phyloP scores from a whole-genome alignment of 176 grass and related monocot species.

The Musa acuminata region DNA sequence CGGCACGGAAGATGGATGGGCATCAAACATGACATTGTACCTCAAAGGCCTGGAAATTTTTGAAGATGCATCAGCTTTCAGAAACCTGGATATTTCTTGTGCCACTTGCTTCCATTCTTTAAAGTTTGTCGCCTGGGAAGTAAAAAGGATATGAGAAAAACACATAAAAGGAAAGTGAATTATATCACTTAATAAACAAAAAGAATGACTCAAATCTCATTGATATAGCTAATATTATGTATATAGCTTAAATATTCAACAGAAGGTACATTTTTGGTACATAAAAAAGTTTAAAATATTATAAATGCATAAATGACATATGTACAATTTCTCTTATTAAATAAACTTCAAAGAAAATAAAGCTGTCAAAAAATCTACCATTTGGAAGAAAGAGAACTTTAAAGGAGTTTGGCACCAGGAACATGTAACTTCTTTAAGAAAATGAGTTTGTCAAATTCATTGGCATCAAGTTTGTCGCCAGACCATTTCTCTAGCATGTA shows the following conservation, averaged over 20 bases:
- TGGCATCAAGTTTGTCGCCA: not conserved
- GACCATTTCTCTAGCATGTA: not conserved
- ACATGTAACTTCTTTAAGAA: too few species aligned
- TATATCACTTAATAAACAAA: not conserved
- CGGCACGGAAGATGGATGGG: constrained; percentile 56
- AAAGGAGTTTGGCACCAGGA: too few species aligned
- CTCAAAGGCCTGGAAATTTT: constrained; percentile 60
- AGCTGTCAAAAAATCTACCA: not conserved
- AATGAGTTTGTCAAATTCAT: too few species aligned
- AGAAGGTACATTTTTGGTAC: too few species aligned
- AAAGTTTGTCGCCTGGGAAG: constrained; percentile 70
- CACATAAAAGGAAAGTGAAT: not conserved
- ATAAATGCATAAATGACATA: too few species aligned
- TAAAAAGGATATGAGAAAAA: not conserved
- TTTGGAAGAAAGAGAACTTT: not conserved
- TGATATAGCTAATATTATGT: not conserved
- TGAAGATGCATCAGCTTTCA: constrained; percentile 78
- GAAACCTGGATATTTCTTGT: constrained; percentile 73
- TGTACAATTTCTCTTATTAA: too few species aligned
- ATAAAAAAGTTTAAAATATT: too few species aligned
- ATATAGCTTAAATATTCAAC: not conserved
- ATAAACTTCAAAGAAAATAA: not conserved
- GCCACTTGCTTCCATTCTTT: constrained; percentile 97
- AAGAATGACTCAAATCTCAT: not conserved
- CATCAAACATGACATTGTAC: constrained; percentile 71